phyloP scores from a whole-genome alignment of 768 basidiomycete genomes.

The Tephrocybe sp. region DNA sequence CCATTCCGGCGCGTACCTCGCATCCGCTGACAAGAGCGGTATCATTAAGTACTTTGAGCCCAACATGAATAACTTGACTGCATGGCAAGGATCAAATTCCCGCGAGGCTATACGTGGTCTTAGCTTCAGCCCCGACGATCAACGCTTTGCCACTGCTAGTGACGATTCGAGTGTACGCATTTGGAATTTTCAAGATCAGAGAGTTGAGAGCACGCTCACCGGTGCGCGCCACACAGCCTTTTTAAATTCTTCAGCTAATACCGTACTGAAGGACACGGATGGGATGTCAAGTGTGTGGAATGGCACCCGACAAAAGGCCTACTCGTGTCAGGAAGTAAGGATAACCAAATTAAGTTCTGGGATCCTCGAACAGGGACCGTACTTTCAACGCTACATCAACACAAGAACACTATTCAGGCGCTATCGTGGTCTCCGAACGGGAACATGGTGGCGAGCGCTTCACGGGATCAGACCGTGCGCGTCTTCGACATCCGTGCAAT shows the following conservation, averaged over 20 bases:
- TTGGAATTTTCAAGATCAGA: slow-evolving; percentile 92
- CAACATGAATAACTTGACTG: slow-evolving; percentile 97
- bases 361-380: slow-evolving; percentile 92
- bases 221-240: slow-evolving; percentile 42
- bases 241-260: background rate
- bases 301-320: slow-evolving; percentile 99
- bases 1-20: slow-evolving; percentile 90
- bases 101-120: slow-evolving; percentile 93
- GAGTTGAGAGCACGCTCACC: slow-evolving; percentile 84
- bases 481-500: slow-evolving; percentile 98
- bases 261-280: slow-evolving; percentile 77
- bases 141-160: slow-evolving; percentile 89
- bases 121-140: slow-evolving; percentile 90
- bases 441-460: slow-evolving; percentile 90
- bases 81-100: slow-evolving; percentile 83
- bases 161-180: slow-evolving; percentile 94
- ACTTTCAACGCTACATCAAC: slow-evolving; percentile 89
- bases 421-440: slow-evolving; percentile 94
- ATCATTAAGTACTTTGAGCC: slow-evolving; percentile 99
- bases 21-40: slow-evolving; percentile 90
- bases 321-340: slow-evolving; percentile 93
- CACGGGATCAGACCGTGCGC: slow-evolving; percentile 91
- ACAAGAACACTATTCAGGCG: slow-evolving; percentile 96
- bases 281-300: slow-evolving; percentile 98
- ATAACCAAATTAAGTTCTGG: slow-evolving; percentile 99